Base-by-base conservation (phyloP, 1,139 yeast species). In the Yamadazyma taylorii region DNA sequence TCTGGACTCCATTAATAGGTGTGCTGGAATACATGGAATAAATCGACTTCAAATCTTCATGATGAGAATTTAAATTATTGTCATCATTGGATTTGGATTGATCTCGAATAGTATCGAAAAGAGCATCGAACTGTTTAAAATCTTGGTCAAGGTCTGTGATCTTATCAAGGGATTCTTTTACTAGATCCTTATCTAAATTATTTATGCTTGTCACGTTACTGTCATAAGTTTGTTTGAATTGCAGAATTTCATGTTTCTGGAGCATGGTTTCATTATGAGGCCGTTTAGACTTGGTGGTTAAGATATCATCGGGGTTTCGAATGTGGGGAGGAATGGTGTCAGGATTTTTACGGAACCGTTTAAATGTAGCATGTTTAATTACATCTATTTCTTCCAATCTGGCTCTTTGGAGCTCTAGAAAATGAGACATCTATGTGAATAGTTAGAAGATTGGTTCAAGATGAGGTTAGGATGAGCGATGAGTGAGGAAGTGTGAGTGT, bases 201-300 rank as follows among this genome's bases (percentile, higher is more conserved):
- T 32, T 32, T 16, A 30, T 33, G 21, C 13, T 23, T 16, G n/a
- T 19, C 8, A 29, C 21, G 10, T 34, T 35, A 11, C 17, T 33
- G 28, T 64, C 55, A 50, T 78, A 80, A 42, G 76, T 72, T 6
- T 71, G 66, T 3, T 76, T 51, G 34, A 90, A 75, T 33, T 58
- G 50, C 13, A 68, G 63, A 3, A 87, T 67, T 55, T 90, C 97
- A 56, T 83, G 86, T 48, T 82, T 81, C 47, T 85, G 94, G 12
- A 40, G 47, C 10, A 78, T 50, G 1, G 73, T 67, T 45, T 74
- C 79, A 41, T 71, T 63, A 30, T 54, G 50, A 39, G 73, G 60
- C 43, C 79, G 52, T 40, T 63, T 69, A 44, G 47, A 53, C 39
- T 48, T 45, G 11, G 35, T 25, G 10, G 41, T 23, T 25, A 48